These are phyloP conservation scores for Euphorbia corollata DNA, from an alignment of 441 rosid species.

Conservation along the genomic window DNA sequence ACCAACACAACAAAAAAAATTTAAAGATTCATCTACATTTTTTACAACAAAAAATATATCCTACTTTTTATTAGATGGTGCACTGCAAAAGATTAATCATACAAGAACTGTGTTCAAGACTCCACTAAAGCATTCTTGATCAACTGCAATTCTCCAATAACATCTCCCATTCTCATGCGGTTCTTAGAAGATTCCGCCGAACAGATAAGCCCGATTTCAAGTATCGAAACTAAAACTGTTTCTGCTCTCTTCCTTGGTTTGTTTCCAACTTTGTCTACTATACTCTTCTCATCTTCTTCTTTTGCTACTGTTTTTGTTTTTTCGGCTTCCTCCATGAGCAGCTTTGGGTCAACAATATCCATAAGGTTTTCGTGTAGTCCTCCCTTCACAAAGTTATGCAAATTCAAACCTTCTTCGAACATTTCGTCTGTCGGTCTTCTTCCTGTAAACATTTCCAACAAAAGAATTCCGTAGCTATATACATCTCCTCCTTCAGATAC, in stretches of 20 bases:
- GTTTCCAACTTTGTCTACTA: not conserved
- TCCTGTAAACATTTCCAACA: constrained; percentile 18
- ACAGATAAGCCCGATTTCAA: constrained; percentile 17
- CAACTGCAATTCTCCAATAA: not conserved
- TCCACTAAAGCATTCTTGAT: constrained; percentile 6
- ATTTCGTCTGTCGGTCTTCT: constrained; percentile 16
- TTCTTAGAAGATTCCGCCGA: constrained; percentile 9
- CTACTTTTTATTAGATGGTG: no score
- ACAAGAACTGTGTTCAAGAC: no score
- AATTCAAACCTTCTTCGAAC: constrained; percentile 1
- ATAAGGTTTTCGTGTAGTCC: not conserved
- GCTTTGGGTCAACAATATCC: constrained; percentile 8
- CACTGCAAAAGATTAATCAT: no score
- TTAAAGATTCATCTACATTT: no score
- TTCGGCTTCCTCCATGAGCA: not conserved
- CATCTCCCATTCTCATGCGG: constrained; percentile 18
- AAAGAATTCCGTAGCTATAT: constrained; percentile 14
- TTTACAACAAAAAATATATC: no score
- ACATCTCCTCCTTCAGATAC: constrained; percentile 14
- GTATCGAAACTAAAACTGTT: constrained; percentile 3
- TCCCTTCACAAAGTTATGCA: constrained; percentile 11
- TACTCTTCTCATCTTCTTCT: not conserved
- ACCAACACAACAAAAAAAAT: no score
- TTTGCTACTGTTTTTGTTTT: not conserved
- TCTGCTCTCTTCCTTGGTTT: not conserved